Evolutionary conservation across 2,329 filamentous ascomycete species (phyloP), one percentile per base, ranked within the genome.

Genomic region (Didymella exigua): DNA sequence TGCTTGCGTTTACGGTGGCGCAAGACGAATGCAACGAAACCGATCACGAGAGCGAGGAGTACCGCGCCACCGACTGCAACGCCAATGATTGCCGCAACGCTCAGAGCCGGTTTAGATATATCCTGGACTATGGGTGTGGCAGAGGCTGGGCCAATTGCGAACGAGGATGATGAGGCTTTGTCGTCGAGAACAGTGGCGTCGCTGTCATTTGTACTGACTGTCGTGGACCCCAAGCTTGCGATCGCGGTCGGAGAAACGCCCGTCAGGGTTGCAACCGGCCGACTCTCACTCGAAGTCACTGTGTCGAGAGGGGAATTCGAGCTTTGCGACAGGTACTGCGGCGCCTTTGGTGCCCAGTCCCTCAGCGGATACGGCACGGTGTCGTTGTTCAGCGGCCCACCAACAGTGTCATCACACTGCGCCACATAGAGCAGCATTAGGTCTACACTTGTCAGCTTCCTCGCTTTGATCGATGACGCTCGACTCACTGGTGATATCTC

Each of bases 311-410:
- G 2, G 10, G 18, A 9, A 10, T 9, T 5, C 23, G 23, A 29
- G 23, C 29, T 43, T 10, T 30, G 43, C 2, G 18, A 11, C 2
- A 36, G 21, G 7, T 40, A 34, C 27, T 21, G 37, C 13, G 31
- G 29, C 18, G 33, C 11, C 27, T 19, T 48, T 9, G 31, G 36
- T n/a, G 33, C 11, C 18, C 24, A 53, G 7, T 42, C 37, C 1
- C 24, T 13, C 23, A 53, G 16, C 8, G 50, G 50, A 9, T 10
- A 11, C 10, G 43, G 43, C 9, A 53, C 50, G 2, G 50, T 30
- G 7, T 42, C 37, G 30, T 53, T 42, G 1, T 24, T 53, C 21
- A 47, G 29, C 16, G 50, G 50, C 2, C 50, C 43, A 4, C 50
- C 50, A 1, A 29, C 14, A 9, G 36, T 42, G 4, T 37, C 43